phyloP scores from a whole-genome alignment of 2,329 filamentous ascomycete genomes.

The Grosmannia huntii region DNA sequence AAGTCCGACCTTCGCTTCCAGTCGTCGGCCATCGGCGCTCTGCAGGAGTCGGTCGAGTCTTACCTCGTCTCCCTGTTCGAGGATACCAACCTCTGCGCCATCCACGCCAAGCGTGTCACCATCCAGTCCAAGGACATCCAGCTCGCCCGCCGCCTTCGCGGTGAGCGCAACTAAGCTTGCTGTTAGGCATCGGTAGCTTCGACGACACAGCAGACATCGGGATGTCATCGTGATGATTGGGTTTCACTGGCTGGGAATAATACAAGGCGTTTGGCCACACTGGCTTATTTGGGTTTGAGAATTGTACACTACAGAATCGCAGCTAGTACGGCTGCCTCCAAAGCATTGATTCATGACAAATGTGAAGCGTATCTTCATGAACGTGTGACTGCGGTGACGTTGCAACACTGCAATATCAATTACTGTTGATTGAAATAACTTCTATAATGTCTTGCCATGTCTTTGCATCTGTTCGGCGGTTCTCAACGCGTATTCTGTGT shows the following conservation, averaged over 20 bases:
- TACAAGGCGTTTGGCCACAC: slow-evolving; percentile 31
- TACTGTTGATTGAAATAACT: too few species aligned
- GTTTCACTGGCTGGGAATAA: slow-evolving; percentile 21
- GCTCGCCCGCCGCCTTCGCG: slow-evolving; percentile 86
- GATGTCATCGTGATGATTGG: slow-evolving; percentile 1
- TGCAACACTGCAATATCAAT: too few species aligned
- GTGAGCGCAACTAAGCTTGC: slow-evolving; percentile 66
- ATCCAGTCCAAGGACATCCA: slow-evolving; percentile 98
- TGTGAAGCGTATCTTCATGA: too few species aligned
- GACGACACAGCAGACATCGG: slow-evolving; percentile 20
- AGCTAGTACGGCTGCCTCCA: slow-evolving; percentile 9
- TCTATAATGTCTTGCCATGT: too few species aligned
- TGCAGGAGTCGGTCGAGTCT: slow-evolving; percentile 97
- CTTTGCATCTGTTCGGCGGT: too few species aligned
- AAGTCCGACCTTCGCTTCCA: slow-evolving; percentile 96
- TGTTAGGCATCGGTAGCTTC: slow-evolving; percentile 24
- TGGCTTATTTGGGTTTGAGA: slow-evolving; percentile 22
- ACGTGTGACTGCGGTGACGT: too few species aligned
- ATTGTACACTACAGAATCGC: slow-evolving; percentile 29
- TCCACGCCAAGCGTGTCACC: slow-evolving; percentile 98
- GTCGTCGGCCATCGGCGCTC: slow-evolving; percentile 90
- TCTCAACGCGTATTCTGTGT: too few species aligned
- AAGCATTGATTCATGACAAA: slow-evolving; percentile 11
- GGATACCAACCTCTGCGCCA: slow-evolving; percentile 96
- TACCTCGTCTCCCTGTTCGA: slow-evolving; percentile 98